A percentile compares a stretch with the other conserved stretches of the same genome.
Conservation (phyloP, 768 basidiomycete genomes). For the Phylloporus rhodoxanthus region DNA sequence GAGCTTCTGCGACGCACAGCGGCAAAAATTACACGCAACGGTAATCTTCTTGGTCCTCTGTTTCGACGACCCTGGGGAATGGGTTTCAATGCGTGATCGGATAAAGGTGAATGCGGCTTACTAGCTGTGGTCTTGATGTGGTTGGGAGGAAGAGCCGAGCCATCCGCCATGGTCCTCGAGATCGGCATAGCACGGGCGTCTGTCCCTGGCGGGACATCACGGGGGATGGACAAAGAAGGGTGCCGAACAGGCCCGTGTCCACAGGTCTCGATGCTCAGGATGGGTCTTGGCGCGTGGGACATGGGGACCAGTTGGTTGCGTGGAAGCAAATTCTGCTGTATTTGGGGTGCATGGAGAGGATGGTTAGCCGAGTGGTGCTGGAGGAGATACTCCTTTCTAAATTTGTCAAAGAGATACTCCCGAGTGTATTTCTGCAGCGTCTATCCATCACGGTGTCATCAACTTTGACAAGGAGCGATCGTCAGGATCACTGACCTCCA, state of each 20-base stretch:
- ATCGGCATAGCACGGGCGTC: conserved; percentile 42
- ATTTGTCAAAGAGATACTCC: conserved; percentile 78
- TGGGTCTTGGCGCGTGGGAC: conserved; percentile 44
- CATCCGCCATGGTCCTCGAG: conserved; percentile 38
- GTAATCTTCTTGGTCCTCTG: conserved; percentile 80
- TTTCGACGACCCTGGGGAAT: conserved; percentile 48
- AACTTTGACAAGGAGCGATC: conserved; percentile 11
- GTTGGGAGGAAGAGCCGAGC: conserved; percentile 15
- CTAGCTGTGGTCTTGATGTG: conserved; percentile 34
- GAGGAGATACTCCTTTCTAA: conserved; percentile 51
- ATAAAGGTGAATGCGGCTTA: conserved; percentile 26
- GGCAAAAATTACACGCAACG: conserved; percentile 87
- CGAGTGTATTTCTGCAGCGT: conserved; percentile 81
- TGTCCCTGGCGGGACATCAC: conserved; percentile 41
- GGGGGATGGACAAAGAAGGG: conserved; percentile 40
- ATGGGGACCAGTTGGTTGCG: conserved; percentile 25
- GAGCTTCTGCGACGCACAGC: conserved; percentile 51
- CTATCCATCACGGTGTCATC: conserved; percentile 37
- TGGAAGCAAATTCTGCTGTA: conserved; percentile 34
- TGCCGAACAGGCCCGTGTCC: conserved; percentile 41
- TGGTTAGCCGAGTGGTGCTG: conserved; percentile 48
- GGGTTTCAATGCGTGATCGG: conserved; percentile 12
- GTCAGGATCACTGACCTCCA: conserved; percentile 57
- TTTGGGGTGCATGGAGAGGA: conserved; percentile 39
- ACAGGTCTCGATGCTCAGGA: conserved; percentile 58